Evolutionary conservation across 177 flowering plant species (phyloP), one percentile per base, ranked within the genome.

Genomic region (Vitis hybrid): DNA sequence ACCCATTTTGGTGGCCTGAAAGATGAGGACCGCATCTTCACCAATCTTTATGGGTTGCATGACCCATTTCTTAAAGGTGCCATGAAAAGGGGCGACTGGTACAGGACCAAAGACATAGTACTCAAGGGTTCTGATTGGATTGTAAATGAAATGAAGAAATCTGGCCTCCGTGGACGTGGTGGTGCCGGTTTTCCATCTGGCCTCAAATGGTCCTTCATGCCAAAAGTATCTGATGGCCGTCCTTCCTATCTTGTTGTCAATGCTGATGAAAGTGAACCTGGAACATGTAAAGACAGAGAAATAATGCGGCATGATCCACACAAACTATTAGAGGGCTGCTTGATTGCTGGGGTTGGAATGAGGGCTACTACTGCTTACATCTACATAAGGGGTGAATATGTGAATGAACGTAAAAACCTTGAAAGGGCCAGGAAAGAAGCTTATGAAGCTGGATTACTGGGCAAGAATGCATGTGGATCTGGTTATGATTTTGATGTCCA

Each of bases 251-350:
- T 95, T 74, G 98, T 95, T 71, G 98, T 93, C 34, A 95, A 95
- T 82, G 99, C 99, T 66, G 99, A 95, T 84, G 99, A 95, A 81
- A 95, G 97, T 90, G 99, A 95, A 75, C 99, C 98, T 51, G 98
- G 99, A 50, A 93, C 99, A 1, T 95, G 98, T 52, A 95, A 95
- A 68, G 99, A 95, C 79, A 85, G 97, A 67, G 98, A 93, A 78
- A 93, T 95, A 52, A 93, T 95, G 97, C 85, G 98, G 49, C 99
- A 95, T 78, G 97, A 93, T 69, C 99, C 98, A 63, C 99, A 95
- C 83, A 93, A 95, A 65, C 77, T 95, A 45, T 79, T 95, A 60
- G 97, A 95, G 72, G 99, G 99, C 16, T 93, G 97, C 74, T 70
- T 95, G 63, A 93, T 95, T 84, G 99, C 99, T 65, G 99, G 98